These are phyloP conservation scores for Kingdonia uniflora DNA, from an alignment of 164 flowering plant species.

Conservation along the genomic window DNA sequence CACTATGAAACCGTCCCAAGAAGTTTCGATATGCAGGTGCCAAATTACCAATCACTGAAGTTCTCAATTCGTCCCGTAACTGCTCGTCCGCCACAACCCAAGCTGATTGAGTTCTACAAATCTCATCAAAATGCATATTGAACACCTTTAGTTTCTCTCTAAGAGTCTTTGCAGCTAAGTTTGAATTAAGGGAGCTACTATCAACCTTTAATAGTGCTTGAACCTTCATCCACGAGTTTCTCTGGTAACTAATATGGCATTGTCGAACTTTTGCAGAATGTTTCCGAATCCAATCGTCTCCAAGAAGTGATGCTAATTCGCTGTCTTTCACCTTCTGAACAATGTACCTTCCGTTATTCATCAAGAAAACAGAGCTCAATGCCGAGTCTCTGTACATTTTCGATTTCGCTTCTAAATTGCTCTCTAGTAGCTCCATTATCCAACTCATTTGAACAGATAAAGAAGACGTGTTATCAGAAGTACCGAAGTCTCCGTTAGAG, in stretches of 20 bases:
- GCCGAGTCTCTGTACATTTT: constrained; percentile 64
- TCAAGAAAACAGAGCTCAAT: constrained; percentile 62
- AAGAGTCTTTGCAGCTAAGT: constrained; percentile 18
- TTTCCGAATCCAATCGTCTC: constrained; percentile 88
- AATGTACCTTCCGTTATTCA: constrained; percentile 88
- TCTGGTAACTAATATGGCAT: constrained; percentile 43
- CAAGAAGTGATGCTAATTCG: constrained; percentile 62
- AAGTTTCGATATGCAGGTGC: constrained; percentile 34
- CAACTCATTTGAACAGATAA: constrained; percentile 71
- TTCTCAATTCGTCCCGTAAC: constrained; percentile 54
- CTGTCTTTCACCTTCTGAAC: constrained; percentile 69
- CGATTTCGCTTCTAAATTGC: constrained; percentile 78
- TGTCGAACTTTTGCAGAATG: constrained; percentile 59
- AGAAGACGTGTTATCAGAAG: constrained; percentile 28
- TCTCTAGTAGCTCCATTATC: constrained; percentile 92
- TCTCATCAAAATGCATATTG: constrained; percentile 59
- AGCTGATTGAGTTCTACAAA: constrained; percentile 35
- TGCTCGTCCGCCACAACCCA: constrained; percentile 77
- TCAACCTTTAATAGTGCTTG: constrained; percentile 46
- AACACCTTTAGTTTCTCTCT: constrained; percentile 64
- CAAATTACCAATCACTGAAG: constrained; percentile 31
- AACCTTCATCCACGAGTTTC: constrained; percentile 71
- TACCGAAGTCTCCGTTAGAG: constrained; percentile 19
- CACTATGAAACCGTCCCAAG: constrained; percentile 35
- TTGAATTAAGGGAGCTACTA: constrained; percentile 18